Conservation (phyloP, 768 basidiomycete genomes). For the Porpolomopsis calyptriformis region DNA sequence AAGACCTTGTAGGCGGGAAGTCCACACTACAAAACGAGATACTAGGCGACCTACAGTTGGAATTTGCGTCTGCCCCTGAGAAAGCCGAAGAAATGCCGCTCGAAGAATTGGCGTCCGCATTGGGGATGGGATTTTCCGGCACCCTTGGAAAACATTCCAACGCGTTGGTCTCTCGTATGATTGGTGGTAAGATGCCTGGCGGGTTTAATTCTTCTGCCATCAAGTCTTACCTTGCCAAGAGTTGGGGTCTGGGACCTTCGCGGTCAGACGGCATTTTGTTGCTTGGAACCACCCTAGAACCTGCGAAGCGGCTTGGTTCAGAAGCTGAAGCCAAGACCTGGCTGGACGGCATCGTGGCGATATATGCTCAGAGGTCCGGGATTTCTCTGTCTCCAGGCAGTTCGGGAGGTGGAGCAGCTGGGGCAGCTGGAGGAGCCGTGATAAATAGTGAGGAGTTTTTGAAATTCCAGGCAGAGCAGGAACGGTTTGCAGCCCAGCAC, state of each 20-base stretch:
- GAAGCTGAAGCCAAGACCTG: conserved; percentile 91
- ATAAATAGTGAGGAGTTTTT: conserved; percentile 98
- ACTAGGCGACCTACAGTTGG: conserved; percentile 89
- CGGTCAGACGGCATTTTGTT: conserved; percentile 87
- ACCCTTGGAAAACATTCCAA: conserved; percentile 87
- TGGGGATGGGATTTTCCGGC: conserved; percentile 75
- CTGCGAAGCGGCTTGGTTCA: conserved; percentile 82
- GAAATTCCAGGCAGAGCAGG: conserved; percentile 90
- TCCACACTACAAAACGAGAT: conserved; percentile 99
- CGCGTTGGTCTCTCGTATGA: conserved; percentile 71
- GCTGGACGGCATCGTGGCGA: conserved; percentile 75
- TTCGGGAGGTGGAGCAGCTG: conserved; percentile 49
- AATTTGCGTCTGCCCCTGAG: conserved; percentile 91
- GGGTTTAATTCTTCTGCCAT: conserved; percentile 93
- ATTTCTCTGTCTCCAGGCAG: conserved; percentile 69
- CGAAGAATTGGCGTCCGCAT: conserved; percentile 85
- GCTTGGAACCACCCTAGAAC: conserved; percentile 86
- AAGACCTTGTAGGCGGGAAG: conserved; percentile 97
- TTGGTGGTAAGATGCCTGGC: conserved; percentile 97
- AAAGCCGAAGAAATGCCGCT: conserved; percentile 97
- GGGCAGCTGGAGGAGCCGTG: conserved; percentile 63
- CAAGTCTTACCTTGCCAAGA: conserved; percentile 80
- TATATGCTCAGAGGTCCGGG: conserved; percentile 83
- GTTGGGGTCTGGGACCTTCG: conserved; percentile 88
- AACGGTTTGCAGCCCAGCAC: conserved; percentile 85